phyloP scores from a whole-genome alignment of 768 basidiomycete genomes.

The Leucogyrophana mollusca region DNA sequence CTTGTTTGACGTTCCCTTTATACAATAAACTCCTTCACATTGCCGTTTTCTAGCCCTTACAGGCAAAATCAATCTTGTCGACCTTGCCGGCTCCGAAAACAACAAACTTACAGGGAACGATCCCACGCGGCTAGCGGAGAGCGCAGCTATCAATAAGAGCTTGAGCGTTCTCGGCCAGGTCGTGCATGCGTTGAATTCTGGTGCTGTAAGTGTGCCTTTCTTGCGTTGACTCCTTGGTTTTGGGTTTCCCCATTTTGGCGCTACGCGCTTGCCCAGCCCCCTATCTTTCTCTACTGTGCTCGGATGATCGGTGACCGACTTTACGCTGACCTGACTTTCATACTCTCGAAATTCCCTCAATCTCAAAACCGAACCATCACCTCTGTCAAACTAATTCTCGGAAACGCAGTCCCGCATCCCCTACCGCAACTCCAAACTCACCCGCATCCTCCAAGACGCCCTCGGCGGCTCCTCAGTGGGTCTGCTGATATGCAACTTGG shows the following conservation, averaged over 20 bases:
- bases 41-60: constrained; percentile 46
- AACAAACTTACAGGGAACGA: constrained; percentile 88
- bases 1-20: neutral
- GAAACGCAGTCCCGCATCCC: constrained; percentile 67
- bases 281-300: neutral
- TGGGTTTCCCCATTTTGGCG: neutral
- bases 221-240: neutral
- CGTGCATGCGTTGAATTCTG: constrained; percentile 78
- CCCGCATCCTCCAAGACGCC: constrained; percentile 86
- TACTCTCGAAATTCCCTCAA: no score
- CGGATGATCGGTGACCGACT: no score
- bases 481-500: constrained; percentile 83
- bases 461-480: constrained; percentile 81
- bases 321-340: no score
- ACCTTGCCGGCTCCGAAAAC: constrained; percentile 90
- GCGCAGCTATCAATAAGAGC: constrained; percentile 87
- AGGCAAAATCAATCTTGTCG: constrained; percentile 84
- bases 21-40: neutral
- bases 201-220: constrained; percentile 44
- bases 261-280: constrained; percentile 1
- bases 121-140: constrained; percentile 83
- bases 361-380: no score
- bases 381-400: no score
- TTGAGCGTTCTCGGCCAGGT: constrained; percentile 86
- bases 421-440: constrained; percentile 88